Base-by-base conservation (phyloP, 805 yeast genomes). In the Hemisphaericaspora nanyangensis region DNA sequence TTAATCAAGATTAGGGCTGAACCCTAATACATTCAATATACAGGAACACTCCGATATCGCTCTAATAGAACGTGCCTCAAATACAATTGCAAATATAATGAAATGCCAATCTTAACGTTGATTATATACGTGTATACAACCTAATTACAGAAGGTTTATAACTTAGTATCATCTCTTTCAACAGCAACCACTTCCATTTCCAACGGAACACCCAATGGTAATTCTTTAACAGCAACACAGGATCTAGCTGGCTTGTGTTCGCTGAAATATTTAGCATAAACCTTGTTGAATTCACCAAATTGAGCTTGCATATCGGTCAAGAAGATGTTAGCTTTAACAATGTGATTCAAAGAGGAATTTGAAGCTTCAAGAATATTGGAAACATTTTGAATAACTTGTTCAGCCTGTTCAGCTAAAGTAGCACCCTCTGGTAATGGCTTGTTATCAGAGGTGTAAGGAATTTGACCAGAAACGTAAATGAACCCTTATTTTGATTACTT, bases 171-270 rank as follows among this genome's bases (percentile, higher is more conserved):
- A 17, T 56, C 63, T 54, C 60, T 63, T 65, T 83, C 95, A 42
- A 85, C 70, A 44, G 98, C 99, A 67, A 93, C 71, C 46, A 85
- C 90, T 72, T 91, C 99, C 68, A 93, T 77, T 72, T 93, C 99
- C 54, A 88, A 73, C 46, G 79, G 85, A 45, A 80, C 87, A 45
- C 88, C 88, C 63, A 93, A 77, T 45, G 99, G 99, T 53, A 93
- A 80, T 47, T 79, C 80, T 65, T 81, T 82, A 47, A 90, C 98
- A 32, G 97, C 97, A 53, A 93, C 95, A 74, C 97, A 93, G 2
- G 97, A 86, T 77, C 99, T 87, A 29, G 98, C 98, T 31, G 99
- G 98, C 63, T 83, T 84, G 69, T 83, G 91, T 34, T 65, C 70
- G 56, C 60, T 74, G 70, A 87, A 87, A 67, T 85, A 82, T 63